Evolutionary conservation across 352 stramenopile species (phyloP).

Genomic region (Phytophthora cajani): DNA sequence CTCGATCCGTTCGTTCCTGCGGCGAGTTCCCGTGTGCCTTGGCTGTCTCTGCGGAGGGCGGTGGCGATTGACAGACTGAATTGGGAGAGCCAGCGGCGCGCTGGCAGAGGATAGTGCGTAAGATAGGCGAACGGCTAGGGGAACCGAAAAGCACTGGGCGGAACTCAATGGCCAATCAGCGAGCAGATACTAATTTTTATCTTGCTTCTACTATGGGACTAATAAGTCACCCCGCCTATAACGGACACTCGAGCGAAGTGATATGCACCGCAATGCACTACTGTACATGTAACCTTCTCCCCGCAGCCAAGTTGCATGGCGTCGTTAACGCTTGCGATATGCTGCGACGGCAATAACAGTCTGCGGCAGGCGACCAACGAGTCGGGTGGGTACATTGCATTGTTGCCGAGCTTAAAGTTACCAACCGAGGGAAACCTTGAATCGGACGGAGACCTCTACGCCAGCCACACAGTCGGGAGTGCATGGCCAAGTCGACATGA

Average conservation of each 20-base stretch:
- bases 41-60: slow-evolving; percentile 11
- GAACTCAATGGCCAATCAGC: slow-evolving; percentile 24
- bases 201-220: slow-evolving; percentile 15
- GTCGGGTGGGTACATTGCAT: background rate
- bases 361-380: background rate
- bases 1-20: slow-evolving; percentile 11
- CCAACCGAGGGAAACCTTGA: slow-evolving; percentile 19
- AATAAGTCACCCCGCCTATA: slow-evolving; percentile 4
- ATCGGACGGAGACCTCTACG: slow-evolving; percentile 20
- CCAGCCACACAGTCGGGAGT: slow-evolving; percentile 14
- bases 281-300: too few species aligned
- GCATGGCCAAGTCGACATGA: slow-evolving; percentile 19
- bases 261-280: background rate
- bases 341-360: background rate
- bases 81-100: slow-evolving; percentile 27
- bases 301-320: background rate
- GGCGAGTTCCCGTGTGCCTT: slow-evolving; percentile 18
- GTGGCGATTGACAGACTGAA: slow-evolving; percentile 36
- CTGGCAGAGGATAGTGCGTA: slow-evolving; percentile 29
- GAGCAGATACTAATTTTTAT: background rate
- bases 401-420: background rate
- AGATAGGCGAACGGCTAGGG: slow-evolving; percentile 22
- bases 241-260: background rate
- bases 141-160: slow-evolving; percentile 25
- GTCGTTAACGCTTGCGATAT: slow-evolving; percentile 16